These are phyloP conservation scores for Ensete ventricosum DNA, from an alignment of 176 grass and related monocot species.

Conservation along the genomic window DNA sequence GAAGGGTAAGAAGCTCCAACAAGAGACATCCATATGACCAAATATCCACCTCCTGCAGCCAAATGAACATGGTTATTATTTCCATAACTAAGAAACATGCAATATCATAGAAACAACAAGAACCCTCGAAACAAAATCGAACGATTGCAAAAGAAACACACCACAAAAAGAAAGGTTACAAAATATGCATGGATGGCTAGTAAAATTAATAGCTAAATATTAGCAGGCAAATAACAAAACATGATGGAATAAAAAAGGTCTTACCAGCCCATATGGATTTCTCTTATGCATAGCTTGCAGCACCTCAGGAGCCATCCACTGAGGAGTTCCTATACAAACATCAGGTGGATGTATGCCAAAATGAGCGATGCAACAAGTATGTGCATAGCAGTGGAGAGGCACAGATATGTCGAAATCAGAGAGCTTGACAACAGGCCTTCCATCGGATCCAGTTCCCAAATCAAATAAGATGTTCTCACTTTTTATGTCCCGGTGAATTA, in stretches of 20 bases:
- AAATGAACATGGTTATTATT: background rate
- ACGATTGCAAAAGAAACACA: background rate
- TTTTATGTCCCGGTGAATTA: slow-evolving; percentile 98
- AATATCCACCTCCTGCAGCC: slow-evolving; percentile 84
- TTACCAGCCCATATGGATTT: slow-evolving; percentile 82
- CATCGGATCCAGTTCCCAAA: slow-evolving; percentile 35
- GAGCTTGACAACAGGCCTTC: slow-evolving; percentile 60
- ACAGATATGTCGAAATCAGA: slow-evolving; percentile 83
- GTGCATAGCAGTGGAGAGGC: slow-evolving; percentile 53
- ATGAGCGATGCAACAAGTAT: slow-evolving; percentile 94
- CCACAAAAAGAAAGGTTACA: background rate
- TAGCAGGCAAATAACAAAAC: background rate
- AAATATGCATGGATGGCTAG: background rate
- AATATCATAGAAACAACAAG: background rate
- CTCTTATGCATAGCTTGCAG: slow-evolving; percentile 59
- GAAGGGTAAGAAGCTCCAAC: slow-evolving; percentile 86
- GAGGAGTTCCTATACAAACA: slow-evolving; percentile 86
- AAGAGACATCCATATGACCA: slow-evolving; percentile 96
- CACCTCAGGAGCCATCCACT: slow-evolving; percentile 95
- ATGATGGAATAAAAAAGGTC: background rate
- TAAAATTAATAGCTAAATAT: background rate
- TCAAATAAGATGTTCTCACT: slow-evolving; percentile 88
- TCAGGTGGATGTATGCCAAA: slow-evolving; percentile 67
- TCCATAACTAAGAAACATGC: too few species aligned
- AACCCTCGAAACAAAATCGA: background rate